Conservation (phyloP, 208 protist species). For the Sergeia podlipaevii region DNA sequence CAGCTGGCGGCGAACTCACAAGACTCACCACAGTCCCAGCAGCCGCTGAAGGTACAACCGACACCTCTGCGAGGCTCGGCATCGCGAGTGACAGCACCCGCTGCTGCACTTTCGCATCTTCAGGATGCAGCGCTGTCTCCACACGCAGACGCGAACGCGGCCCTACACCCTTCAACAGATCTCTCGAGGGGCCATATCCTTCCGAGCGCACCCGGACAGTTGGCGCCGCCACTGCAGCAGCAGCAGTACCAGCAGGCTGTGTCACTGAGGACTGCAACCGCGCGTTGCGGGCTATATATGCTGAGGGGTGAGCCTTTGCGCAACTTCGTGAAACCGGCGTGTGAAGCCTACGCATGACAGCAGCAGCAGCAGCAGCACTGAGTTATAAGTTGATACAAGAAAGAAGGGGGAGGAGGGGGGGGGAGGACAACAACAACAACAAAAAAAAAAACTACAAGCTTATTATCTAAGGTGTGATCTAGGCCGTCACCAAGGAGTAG, state of each 20-base stretch:
- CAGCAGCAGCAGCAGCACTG: no score
- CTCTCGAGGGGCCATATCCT: slow-evolving; percentile 68
- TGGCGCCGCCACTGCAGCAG: background rate
- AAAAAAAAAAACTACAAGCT: slow-evolving; percentile 8
- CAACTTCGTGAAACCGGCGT: no score
- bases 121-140: slow-evolving; percentile 63
- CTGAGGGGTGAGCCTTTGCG: no score
- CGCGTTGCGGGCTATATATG: no score
- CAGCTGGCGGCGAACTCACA: background rate
- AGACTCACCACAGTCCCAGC: background rate
- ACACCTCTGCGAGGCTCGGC: slow-evolving; percentile 35
- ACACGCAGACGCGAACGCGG: slow-evolving; percentile 33
- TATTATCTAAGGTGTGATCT: no score
- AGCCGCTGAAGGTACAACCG: slow-evolving; percentile 29
- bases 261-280: no score
- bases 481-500: no score
- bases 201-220: slow-evolving; percentile 45
- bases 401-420: slow-evolving; percentile 6
- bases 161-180: slow-evolving; percentile 58
- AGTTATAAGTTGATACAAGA: no score
- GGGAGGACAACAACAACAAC: background rate
- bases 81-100: slow-evolving; percentile 54
- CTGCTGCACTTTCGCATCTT: slow-evolving; percentile 64
- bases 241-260: slow-evolving; percentile 3
- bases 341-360: no score